These are phyloP conservation scores for Achlya hypogyna DNA, from an alignment of 352 stramenopile species.

Conservation along the genomic window DNA sequence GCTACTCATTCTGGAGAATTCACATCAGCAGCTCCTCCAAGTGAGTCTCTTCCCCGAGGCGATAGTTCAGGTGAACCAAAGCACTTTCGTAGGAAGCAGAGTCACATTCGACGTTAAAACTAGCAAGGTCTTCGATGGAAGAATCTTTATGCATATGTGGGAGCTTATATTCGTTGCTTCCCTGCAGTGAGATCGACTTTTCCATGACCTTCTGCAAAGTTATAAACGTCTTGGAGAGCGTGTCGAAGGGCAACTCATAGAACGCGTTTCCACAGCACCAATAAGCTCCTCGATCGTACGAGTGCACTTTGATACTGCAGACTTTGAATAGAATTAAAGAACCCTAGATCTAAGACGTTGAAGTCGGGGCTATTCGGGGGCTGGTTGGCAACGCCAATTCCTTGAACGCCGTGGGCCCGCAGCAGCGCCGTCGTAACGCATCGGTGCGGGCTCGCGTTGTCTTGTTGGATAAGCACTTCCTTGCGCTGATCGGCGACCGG, in stretches of 20 bases:
- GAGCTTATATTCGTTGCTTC: slow-evolving; percentile 24
- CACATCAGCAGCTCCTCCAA: too few relatives aligned
- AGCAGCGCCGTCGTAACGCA: not conserved
- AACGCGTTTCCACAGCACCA: slow-evolving; percentile 13
- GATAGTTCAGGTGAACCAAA: not conserved
- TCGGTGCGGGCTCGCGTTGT: not conserved
- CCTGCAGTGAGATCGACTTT: slow-evolving; percentile 16
- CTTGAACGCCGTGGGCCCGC: not conserved
- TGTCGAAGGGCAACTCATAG: slow-evolving; percentile 14
- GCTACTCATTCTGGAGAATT: too few relatives aligned
- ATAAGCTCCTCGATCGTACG: slow-evolving; percentile 13
- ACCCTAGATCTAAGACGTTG: slow-evolving; percentile 3
- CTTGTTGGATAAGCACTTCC: not conserved
- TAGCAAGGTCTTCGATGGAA: not conserved
- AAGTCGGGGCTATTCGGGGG: slow-evolving; percentile 2
- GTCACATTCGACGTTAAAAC: not conserved
- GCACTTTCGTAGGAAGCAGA: not conserved
- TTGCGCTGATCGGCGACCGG: not conserved
- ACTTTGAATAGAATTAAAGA: slow-evolving; percentile 9
- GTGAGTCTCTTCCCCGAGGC: not conserved
- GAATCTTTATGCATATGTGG: slow-evolving; percentile 16
- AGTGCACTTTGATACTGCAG: not conserved
- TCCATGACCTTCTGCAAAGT: slow-evolving; percentile 26
- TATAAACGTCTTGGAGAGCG: slow-evolving; percentile 24
- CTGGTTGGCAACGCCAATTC: not conserved